Evolutionary conservation across 2,329 filamentous ascomycete species (phyloP).

Genomic region (Colletotrichum melonis): DNA sequence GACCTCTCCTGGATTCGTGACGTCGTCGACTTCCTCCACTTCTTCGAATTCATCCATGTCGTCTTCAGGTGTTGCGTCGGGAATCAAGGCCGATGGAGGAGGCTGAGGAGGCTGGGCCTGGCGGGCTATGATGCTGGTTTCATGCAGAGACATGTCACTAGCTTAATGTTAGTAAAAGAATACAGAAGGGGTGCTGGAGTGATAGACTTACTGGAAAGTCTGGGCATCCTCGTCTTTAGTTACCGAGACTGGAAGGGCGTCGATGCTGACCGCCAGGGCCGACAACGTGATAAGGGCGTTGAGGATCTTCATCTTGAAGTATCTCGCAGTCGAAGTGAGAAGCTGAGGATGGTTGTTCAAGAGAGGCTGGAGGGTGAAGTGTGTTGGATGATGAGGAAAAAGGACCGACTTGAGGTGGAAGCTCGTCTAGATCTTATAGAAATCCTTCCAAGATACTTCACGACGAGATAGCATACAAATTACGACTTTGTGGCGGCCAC

Average conservation of each 20-base stretch:
- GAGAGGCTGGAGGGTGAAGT: neutral
- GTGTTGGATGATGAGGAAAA: slow-evolving; percentile 9
- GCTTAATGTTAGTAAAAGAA: neutral
- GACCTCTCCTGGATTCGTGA: neutral
- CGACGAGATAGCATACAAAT: neutral
- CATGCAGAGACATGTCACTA: slow-evolving; percentile 21
- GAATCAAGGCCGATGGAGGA: neutral
- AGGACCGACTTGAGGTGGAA: neutral
- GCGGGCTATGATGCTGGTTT: neutral
- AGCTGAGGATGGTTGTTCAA: neutral
- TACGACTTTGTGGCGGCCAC: no score
- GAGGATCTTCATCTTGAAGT: slow-evolving; percentile 24
- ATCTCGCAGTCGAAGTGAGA: neutral
- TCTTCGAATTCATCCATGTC: slow-evolving; percentile 12
- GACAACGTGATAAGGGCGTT: slow-evolving; percentile 22
- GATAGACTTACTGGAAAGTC: slow-evolving; percentile 3
- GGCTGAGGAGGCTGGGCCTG: slow-evolving; percentile 11
- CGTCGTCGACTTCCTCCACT: slow-evolving; percentile 8
- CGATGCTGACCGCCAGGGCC: slow-evolving; percentile 33
- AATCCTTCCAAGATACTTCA: neutral
- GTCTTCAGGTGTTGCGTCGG: neutral
- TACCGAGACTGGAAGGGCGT: slow-evolving; percentile 29
- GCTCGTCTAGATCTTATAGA: slow-evolving; percentile 3
- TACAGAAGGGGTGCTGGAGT: fast-evolving
- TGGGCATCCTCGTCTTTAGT: slow-evolving; percentile 11